Percentiles rank a stretch among this genome's conserved stretches.
These are phyloP conservation scores for Scedosporium dehoogii DNA, from an alignment of 2,329 filamentous ascomycete species.

Conservation along the genomic window DNA sequence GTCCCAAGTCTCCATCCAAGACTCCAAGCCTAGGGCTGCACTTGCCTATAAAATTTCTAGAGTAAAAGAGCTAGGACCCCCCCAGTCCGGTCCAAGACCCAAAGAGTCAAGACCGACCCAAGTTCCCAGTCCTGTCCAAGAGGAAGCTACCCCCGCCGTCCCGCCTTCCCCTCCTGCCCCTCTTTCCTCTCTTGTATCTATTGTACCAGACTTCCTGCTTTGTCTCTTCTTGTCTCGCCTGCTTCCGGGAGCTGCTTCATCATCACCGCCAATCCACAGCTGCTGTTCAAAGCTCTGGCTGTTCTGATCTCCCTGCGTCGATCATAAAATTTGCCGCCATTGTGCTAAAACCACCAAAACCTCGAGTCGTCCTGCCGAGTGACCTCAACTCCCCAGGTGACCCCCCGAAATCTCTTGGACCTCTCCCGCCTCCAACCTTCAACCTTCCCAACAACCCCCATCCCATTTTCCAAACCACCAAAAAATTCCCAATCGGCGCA, in stretches of 20 bases:
- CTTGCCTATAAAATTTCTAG: background rate
- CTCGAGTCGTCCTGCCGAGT: background rate
- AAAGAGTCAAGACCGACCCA: background rate
- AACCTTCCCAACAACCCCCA: background rate
- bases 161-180: background rate
- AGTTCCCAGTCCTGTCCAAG: background rate
- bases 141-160: background rate
- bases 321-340: slow-evolving; percentile 1
- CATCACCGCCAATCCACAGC: background rate
- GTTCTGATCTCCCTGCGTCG: background rate
- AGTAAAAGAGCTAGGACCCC: background rate
- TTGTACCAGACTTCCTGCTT: background rate
- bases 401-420: background rate
- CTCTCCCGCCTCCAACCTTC: background rate
- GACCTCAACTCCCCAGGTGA: background rate
- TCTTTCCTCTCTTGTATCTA: background rate
- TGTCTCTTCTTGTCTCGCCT: background rate
- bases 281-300: background rate
- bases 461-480: background rate
- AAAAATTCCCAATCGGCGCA: background rate
- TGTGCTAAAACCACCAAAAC: background rate
- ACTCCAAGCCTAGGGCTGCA: background rate
- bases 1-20: no score
- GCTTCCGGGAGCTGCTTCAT: slow-evolving; percentile 1
- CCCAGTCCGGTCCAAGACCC: background rate